Base-by-base conservation (phyloP, 345 rosid genomes). In the Eucalyptus microcorys region DNA sequence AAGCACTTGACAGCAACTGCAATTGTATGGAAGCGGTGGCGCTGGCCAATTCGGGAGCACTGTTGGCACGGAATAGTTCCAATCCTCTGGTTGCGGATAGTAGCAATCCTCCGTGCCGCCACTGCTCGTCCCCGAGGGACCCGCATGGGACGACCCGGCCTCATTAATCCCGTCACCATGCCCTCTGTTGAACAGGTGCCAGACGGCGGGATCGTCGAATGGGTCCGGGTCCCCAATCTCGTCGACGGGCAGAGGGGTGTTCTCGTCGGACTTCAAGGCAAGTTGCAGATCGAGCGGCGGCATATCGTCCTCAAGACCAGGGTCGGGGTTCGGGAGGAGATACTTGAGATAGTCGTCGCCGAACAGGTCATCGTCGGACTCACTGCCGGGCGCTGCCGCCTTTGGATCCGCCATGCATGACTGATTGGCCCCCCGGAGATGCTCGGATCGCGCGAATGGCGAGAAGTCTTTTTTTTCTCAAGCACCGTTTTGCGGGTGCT, bases 1-100 rank as follows among this genome's bases (percentile, higher is more conserved):
- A 68, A 93, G 92, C 50, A 93, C 91, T n/a, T 86, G 93, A 88
- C 96, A 95, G 87, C 91, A 93, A 88, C 87, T 92, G 89, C 96
- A 94, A 14, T 43, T 42, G 88, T 87, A 91, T 4, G 94, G 93
- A 55, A 68, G 84, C 1, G 93, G 92, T 50, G 84, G 59, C 55
- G 43, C 88, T 2, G 95, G 93, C 93, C 93, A 90, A 61, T 49
- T 57, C 16, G 90, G 32, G 7, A 91, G 49, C 15, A 83, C 86
- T 87, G 7, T 87, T 37, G 71, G 84, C 84, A 40, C 47, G 8
- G 0, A 11, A 76, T 76, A 40, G 84, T 76, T 40, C 84, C 47
- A 76, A 10, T 76, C 84, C 47, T 76, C 47, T 7, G 47, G 47
- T 76, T 11, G 47, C 3, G 47, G 27, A 76, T 21, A 76, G 30